These are phyloP conservation scores for Tricholoma flavovirens DNA, from an alignment of 768 basidiomycete species.

Conservation along the genomic window DNA sequence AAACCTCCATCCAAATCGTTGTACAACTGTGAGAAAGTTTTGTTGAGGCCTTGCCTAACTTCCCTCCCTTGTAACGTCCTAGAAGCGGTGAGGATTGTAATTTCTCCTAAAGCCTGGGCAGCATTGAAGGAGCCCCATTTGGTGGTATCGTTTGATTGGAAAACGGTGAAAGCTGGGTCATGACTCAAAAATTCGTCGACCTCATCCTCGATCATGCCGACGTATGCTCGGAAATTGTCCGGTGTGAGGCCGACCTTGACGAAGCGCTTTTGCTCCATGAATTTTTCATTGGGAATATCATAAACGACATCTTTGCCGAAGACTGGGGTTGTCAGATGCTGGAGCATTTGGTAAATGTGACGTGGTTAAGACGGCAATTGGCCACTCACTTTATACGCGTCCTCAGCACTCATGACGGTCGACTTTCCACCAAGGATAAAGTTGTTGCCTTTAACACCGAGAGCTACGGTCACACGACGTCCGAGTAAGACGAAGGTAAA, in stretches of 20 bases:
- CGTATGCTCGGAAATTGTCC: slow-evolving; percentile 85
- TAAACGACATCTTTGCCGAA: slow-evolving; percentile 98
- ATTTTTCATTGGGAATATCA: slow-evolving; percentile 89
- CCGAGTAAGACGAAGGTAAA: slow-evolving; percentile 94
- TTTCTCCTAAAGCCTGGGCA: slow-evolving; percentile 69
- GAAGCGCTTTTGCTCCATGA: slow-evolving; percentile 99
- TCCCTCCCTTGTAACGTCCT: slow-evolving; percentile 92
- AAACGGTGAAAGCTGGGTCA: slow-evolving; percentile 58
- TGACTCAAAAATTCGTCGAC: slow-evolving; percentile 63
- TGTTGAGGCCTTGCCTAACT: slow-evolving; percentile 73
- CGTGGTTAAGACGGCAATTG: neutral
- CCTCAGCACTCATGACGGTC: slow-evolving; percentile 89
- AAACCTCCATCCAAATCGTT: slow-evolving; percentile 93
- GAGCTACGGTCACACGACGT: slow-evolving; percentile 82
- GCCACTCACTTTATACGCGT: slow-evolving; percentile 76
- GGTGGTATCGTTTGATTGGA: slow-evolving; percentile 59
- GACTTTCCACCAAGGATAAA: slow-evolving; percentile 93
- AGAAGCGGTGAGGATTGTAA: slow-evolving; percentile 93
- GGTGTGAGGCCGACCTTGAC: slow-evolving; percentile 93
- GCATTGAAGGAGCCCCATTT: slow-evolving; percentile 79
- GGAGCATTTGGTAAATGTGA: slow-evolving; percentile 5
- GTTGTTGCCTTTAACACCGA: slow-evolving; percentile 91
- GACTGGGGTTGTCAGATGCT: slow-evolving; percentile 91
- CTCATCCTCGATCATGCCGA: slow-evolving; percentile 74
- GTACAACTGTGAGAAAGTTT: slow-evolving; percentile 79